These are phyloP conservation scores for Aspergillus ostianus DNA, from an alignment of 495 filamentous ascomycete species.

Conservation along the genomic window DNA sequence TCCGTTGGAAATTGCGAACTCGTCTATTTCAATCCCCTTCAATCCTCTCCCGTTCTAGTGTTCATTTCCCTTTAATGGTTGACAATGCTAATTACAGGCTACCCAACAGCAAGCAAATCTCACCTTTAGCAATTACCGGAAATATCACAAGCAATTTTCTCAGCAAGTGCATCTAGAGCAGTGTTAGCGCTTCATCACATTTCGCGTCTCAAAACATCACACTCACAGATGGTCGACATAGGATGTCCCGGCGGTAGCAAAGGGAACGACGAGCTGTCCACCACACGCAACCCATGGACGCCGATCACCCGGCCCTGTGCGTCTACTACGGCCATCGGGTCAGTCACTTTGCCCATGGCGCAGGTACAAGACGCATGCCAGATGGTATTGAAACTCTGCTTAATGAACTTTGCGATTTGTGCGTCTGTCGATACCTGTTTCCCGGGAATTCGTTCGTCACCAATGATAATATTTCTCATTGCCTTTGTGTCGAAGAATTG, in stretches of 20 bases:
- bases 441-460: slow-evolving; percentile 38
- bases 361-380: slow-evolving; percentile 48
- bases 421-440: slow-evolving; percentile 35
- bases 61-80: no score
- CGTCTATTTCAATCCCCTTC: no score
- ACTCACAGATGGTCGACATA: slow-evolving; percentile 33
- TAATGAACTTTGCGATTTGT: slow-evolving; percentile 42
- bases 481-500: slow-evolving; percentile 15
- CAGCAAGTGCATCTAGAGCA: slow-evolving; percentile 39
- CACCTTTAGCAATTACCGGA: neutral
- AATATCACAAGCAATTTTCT: slow-evolving; percentile 49
- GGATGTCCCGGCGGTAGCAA: slow-evolving; percentile 51
- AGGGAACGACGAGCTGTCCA: slow-evolving; percentile 54
- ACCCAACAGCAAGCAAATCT: no score
- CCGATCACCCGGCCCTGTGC: slow-evolving; percentile 39
- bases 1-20: no score
- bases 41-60: no score
- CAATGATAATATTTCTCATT: slow-evolving; percentile 5
- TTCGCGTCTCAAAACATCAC: neutral
- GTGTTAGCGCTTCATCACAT: neutral
- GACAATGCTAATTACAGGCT: no score
- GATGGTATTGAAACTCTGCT: slow-evolving; percentile 32
- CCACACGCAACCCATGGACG: slow-evolving; percentile 47
- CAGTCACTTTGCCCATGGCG: slow-evolving; percentile 39
- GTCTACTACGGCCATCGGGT: slow-evolving; percentile 44